Base-by-base conservation (phyloP, 352 stramenopile species). In the Pythium grandisporangium region DNA sequence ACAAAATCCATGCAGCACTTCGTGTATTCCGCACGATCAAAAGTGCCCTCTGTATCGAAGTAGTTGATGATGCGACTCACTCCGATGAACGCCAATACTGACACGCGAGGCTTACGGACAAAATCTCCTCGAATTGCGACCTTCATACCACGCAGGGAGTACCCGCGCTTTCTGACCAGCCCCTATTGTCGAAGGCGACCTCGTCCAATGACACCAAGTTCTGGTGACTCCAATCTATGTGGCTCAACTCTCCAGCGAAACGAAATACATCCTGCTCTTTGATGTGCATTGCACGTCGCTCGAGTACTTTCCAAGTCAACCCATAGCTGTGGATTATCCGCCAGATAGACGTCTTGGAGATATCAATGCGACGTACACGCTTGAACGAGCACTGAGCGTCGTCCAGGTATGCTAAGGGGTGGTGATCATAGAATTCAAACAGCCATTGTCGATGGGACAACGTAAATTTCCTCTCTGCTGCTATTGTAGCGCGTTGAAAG, bases 161-260 rank as follows among this genome's bases (percentile, higher is more conserved):
- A 71, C 2, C 53, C 57, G 2, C 45, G 33, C 25, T 56, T 60
- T 11, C 49, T 25, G 7, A 65, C 17, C 53, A 71, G 0, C 54
- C 53, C 7, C 50, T 6, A 19, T 60, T 63, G 20, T 70, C 56
- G 17, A 66, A 70, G 1, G 44, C 51, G 1, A 63, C 60, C 40
- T 64, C 59, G 34, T 50, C 43, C 5, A 50, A 37, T 22, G 29
- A 50, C 35, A 50, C 23, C 5, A 52, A 37, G 12, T 45, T 52
- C n/a, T n/a, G 2, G 27, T 39, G 45, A 6, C 5, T 45, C 45
- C 37, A 44, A 5, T 23, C 25, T 0, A 30, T 47, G 0, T 30
- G 2, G 10, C 17, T 33, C 26, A 66, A 29, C 35, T 70, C 61
- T 27, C 60, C 11, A 10, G 58, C 35, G 25, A 62, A 66, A 1